Conservation (phyloP, 192 early-diverging fungal genomes). For the Oehlia diaphana region DNA sequence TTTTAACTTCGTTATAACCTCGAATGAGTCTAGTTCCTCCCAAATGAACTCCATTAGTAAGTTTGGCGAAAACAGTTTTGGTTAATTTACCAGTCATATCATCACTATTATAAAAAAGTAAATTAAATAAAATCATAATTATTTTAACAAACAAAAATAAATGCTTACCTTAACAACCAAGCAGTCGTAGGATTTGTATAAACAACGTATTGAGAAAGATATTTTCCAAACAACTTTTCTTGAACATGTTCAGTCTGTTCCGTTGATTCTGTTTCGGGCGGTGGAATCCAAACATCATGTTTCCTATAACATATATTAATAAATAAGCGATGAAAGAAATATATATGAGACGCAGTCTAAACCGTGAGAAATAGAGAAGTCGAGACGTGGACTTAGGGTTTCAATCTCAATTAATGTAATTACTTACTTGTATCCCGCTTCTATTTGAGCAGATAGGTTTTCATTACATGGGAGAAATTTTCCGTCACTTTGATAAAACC, state of each 20-base stretch:
- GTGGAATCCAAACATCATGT: conserved; percentile 57
- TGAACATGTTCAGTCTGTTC: conserved; percentile 28
- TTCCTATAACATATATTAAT: conserved; percentile 35
- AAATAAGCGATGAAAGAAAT: too few relatives aligned
- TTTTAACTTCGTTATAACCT: conserved; percentile 78
- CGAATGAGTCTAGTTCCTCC: conserved; percentile 72
- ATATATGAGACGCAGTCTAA: too few relatives aligned
- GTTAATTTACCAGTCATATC: conserved; percentile 60
- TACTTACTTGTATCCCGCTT: conserved; percentile 71
- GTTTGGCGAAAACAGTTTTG: conserved; percentile 63
- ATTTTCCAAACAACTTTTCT: conserved; percentile 72
- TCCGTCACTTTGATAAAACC: conserved; percentile 72
- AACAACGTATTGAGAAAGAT: conserved; percentile 72
- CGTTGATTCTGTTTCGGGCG: conserved; percentile 18
- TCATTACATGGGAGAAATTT: conserved; percentile 82
- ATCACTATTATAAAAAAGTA: conserved; percentile 45
- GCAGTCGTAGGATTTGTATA: conserved; percentile 66
- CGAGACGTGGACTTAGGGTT: too few relatives aligned
- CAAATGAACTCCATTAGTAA: conserved; percentile 54
- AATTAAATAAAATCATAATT: not conserved
- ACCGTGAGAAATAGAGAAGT: too few relatives aligned
- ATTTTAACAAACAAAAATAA: not conserved
- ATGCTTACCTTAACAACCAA: conserved; percentile 52
- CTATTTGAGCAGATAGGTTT: conserved; percentile 75
- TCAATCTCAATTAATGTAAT: too few relatives aligned